Evolutionary conservation across 2,329 filamentous ascomycete genomes (phyloP).

Genomic region (Pseudogymnoascus sp.): DNA sequence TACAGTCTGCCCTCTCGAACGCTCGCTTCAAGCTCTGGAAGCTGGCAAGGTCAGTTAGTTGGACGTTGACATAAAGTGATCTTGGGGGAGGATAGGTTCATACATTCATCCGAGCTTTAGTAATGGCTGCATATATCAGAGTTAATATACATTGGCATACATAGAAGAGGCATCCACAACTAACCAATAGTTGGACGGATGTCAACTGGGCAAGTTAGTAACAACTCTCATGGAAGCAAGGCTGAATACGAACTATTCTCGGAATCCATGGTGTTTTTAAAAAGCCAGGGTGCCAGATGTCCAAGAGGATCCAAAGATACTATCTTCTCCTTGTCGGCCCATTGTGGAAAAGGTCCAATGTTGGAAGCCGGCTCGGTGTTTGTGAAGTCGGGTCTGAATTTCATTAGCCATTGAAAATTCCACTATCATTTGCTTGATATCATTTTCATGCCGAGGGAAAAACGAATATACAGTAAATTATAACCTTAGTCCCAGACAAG

Average conservation of each 20-base stretch:
- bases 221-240: not conserved
- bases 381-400: slow-evolving; percentile 54
- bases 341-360: slow-evolving; percentile 83
- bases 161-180: not conserved
- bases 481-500: not conserved
- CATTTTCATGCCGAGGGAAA: not conserved
- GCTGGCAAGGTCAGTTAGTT: slow-evolving; percentile 28
- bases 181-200: slow-evolving; percentile 30
- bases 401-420: not conserved
- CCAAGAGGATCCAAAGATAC: slow-evolving; percentile 96
- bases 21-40: slow-evolving; percentile 89
- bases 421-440: not conserved
- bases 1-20: slow-evolving; percentile 69
- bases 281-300: slow-evolving; percentile 77
- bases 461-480: slow-evolving; percentile 9
- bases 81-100: not conserved
- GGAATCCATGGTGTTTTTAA: slow-evolving; percentile 66
- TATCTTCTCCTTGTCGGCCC: slow-evolving; percentile 86
- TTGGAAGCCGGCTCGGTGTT: slow-evolving; percentile 88
- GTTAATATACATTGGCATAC: not conserved
- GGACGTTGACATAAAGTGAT: not conserved
- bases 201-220: slow-evolving; percentile 26
- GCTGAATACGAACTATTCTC: slow-evolving; percentile 47
- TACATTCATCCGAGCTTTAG: slow-evolving; percentile 30
- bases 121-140: slow-evolving; percentile 23